Base-by-base conservation (phyloP, 352 stramenopile genomes). In the Pseudoperonospora humuli region DNA sequence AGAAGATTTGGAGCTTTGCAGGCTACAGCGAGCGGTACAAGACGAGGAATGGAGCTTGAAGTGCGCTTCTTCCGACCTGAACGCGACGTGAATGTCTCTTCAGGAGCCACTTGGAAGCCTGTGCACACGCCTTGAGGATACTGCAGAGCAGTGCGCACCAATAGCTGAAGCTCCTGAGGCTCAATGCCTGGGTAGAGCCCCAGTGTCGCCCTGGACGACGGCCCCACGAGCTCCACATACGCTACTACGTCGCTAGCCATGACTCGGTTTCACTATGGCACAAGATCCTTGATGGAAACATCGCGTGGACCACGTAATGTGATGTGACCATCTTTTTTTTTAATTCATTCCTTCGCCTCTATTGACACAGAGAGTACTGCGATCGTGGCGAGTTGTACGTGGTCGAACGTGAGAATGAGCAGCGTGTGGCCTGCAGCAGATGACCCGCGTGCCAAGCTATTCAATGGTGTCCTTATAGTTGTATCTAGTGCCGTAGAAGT, bases 21-120 rank as follows among this genome's bases (percentile, higher is more conserved):
- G n/a, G 68, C 75, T 23, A 85, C 48, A 23, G 75, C 68, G 2
- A 87, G 70, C 43, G 75, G 75, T 7, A 87, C 60, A 33, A 87
- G 54, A 6, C 70, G 50, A 15, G 20, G 48, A 20, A 45, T 41
- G 0, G 38, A 32, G 29, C 18, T 34, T 13, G n/a, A 39, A 32
- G 19, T n/a, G 5, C 44, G 26, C n/a, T 49, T 51, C n/a, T 37
- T 55, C 26, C 34, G 18, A 10, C 34, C 5, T 14, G 39, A 27
- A 14, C 18, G 19, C 28, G 47, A 36, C 7, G 45, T 35, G 7
- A n/a, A n/a, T n/a, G 40, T 17, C 5, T 8, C 20, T 35, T 41
- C 6, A 9, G 43, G 10, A 13, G 61, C 32, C 35, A 74, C 50
- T 20, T 57, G 45, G 24, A 87, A 84, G 32, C 70, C 75, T 11